Base-by-base conservation (phyloP, 164 flowering plant species). In the Houttuynia cordata region DNA sequence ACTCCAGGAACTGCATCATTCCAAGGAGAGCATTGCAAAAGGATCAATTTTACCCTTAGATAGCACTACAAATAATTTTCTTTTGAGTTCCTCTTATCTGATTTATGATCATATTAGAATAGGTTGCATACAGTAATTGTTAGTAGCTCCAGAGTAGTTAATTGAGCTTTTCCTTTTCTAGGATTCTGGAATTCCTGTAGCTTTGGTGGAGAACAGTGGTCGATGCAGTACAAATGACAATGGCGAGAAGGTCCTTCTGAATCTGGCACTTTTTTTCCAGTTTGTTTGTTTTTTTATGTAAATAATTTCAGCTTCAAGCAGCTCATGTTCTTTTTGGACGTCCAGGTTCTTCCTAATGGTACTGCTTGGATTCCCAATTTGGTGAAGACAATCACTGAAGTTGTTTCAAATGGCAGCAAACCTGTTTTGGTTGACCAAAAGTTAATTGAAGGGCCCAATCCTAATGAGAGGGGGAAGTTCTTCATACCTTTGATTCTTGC, bases 171-270 rank as follows among this genome's bases (percentile, higher is more conserved):
- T 1, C 24, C 2, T 56, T 8, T 24, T 21, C 21, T 34, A 92
- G 98, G 76, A 25, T 39, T 64, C 62, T 59, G 17, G 68, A 7
- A 73, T 84, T 62, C 95, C 93, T 56, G 86, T 91, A 69, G 86
- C 76, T 69, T 78, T 88, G 85, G 99, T 82, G 37, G 99, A 94
- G 81, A 94, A 94, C 67, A 87, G 97, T 72, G 93, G 96, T 56
- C 84, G 99, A 70, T 94, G 99, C 76, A 75, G 74, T 51, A 87
- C 84, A 75, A 91, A 91, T 73, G 97, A 84, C 19, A 63, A 18
- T 60, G 85, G 79, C 23, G 99, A 94, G 67, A 94, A 94, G 96
- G 99, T 81, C 54, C 17, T 50, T 58, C 54, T 7, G 22, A 23
- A 6, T 62, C 41, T n/a, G n/a, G n/a, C n/a, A n/a, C n/a, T n/a